Percentiles rank a stretch among this genome's conserved stretches.
Evolutionary conservation across 306 rosid species (phyloP).

Genomic region (Glycine latifolia): DNA sequence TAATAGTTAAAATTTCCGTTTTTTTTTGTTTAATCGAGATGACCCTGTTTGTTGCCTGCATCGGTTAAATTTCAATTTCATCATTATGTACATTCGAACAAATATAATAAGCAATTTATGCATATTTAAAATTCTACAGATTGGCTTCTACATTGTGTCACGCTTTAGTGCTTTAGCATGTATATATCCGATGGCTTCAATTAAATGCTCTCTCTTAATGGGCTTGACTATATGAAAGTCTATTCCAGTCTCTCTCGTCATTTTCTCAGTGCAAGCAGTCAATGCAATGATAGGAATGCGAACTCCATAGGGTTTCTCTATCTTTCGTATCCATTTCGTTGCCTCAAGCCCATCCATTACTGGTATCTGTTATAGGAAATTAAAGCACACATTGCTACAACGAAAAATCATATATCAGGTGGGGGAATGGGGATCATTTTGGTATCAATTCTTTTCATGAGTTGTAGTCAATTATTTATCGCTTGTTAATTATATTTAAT

Average conservation of each 20-base stretch:
- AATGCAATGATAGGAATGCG: slow-evolving; percentile 79
- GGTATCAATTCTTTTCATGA: no score
- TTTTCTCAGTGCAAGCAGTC: slow-evolving; percentile 59
- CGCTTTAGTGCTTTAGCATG: slow-evolving; percentile 29
- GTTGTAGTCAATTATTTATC: no score
- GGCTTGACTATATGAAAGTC: slow-evolving; percentile 72
- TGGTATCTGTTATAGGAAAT: slow-evolving; percentile 61
- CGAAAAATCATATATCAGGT: no score
- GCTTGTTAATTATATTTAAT: no score
- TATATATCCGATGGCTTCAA: slow-evolving; percentile 55
- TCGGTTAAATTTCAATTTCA: no score
- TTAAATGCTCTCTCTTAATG: slow-evolving; percentile 47
- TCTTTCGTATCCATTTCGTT: slow-evolving; percentile 61
- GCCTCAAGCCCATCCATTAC: slow-evolving; percentile 74
- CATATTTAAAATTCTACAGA: not conserved
- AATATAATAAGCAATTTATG: not conserved
- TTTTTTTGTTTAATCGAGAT: no score
- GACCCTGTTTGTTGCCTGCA: no score
- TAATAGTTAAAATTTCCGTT: no score
- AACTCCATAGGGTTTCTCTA: slow-evolving; percentile 55
- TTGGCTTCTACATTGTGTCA: slow-evolving; percentile 14
- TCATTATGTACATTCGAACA: no score
- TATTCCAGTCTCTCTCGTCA: slow-evolving; percentile 62
- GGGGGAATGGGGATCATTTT: no score
- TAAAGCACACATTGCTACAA: no score